Percentiles rank a stretch among this genome's conserved stretches.
phyloP scores from a whole-genome alignment of 1,139 yeast genomes.

The Diutina neorugosa region DNA sequence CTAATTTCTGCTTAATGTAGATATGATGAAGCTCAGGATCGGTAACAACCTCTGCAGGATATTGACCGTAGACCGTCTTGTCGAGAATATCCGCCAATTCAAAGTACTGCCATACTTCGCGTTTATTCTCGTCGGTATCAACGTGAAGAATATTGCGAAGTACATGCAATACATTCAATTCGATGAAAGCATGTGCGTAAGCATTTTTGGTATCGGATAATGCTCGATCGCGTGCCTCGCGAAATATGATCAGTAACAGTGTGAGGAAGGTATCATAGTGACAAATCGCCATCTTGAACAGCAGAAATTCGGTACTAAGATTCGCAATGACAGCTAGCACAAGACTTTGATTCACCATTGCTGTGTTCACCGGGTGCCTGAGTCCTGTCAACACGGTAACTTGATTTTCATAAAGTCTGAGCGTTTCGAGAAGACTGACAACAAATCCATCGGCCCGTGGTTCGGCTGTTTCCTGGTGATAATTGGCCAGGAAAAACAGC shows the following conservation, averaged over 20 bases:
- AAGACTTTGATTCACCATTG: neutral
- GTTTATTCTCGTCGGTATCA: constrained; percentile 2
- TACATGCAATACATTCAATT: constrained; percentile 1
- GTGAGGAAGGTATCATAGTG: neutral
- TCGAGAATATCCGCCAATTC: neutral
- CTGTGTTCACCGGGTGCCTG: neutral
- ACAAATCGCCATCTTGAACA: neutral
- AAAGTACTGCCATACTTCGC: constrained; percentile 2
- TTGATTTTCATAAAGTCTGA: neutral
- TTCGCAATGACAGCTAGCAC: constrained; percentile 1
- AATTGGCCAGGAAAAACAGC: neutral
- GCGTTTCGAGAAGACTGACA: neutral
- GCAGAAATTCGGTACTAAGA: neutral
- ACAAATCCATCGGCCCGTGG: neutral
- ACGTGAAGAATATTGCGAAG: neutral
- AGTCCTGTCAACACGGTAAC: neutral
- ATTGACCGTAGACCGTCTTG: neutral
- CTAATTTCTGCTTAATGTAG: neutral
- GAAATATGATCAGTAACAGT: neutral
- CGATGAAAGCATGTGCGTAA: neutral
- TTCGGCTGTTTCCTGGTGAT: neutral
- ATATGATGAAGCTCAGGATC: neutral
- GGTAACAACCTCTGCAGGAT: neutral
- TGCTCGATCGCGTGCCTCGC: neutral
- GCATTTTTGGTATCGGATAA: neutral